Conservation (phyloP, 1,284 basidiomycete species). For the Ustilago lituana region DNA sequence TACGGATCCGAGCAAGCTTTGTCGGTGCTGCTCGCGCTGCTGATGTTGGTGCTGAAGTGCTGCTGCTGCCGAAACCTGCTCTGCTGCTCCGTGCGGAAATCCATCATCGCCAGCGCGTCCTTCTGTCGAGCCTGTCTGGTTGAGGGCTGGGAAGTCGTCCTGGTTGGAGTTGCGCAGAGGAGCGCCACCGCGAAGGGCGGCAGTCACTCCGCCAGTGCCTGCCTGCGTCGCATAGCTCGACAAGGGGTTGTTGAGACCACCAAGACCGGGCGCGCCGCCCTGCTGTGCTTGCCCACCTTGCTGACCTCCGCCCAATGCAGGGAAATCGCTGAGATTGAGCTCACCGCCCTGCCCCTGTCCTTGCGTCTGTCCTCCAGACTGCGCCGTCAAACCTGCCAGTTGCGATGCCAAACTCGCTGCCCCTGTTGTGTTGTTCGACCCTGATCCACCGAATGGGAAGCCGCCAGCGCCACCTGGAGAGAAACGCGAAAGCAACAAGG, state of each 20-base stretch:
- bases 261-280: constrained; percentile 42
- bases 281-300: constrained; percentile 40
- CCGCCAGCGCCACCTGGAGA: constrained; percentile 29
- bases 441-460: constrained; percentile 54
- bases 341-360: constrained; percentile 46
- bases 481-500: not conserved
- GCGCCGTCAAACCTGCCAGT: constrained; percentile 37
- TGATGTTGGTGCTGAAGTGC: constrained; percentile 60
- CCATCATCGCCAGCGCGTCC: constrained; percentile 39
- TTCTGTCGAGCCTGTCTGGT: constrained; percentile 37
- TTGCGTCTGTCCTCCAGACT: constrained; percentile 39
- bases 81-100: constrained; percentile 45
- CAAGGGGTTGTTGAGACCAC: constrained; percentile 32
- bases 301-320: constrained; percentile 48
- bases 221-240: constrained; percentile 61
- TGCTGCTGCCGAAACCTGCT: constrained; percentile 60
- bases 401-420: constrained; percentile 47
- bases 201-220: constrained; percentile 39
- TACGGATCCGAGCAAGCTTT: constrained; percentile 45
- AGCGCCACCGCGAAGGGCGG: constrained; percentile 39
- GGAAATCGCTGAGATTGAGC: constrained; percentile 58
- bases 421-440: constrained; percentile 46
- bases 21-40: constrained; percentile 56
- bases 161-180: constrained; percentile 53
- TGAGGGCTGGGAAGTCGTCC: constrained; percentile 65